Base-by-base conservation (phyloP, 1,284 basidiomycete species). In the Ganoderma resinaceum region DNA sequence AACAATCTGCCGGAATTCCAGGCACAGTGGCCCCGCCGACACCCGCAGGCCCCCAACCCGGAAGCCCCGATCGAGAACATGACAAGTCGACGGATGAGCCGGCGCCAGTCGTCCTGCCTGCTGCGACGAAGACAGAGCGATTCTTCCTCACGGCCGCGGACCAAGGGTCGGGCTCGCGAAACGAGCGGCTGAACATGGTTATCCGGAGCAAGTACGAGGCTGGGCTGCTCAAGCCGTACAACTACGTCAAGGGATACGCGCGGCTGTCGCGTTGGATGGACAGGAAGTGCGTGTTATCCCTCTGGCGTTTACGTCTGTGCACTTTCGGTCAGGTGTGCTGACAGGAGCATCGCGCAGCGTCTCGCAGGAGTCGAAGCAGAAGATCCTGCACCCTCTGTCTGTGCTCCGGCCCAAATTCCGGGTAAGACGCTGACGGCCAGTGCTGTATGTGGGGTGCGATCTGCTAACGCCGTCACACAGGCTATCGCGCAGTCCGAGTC, bases 141-240 rank as follows among this genome's bases (percentile, higher is more conserved):
- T 99, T 98, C 81, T 86, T 98, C 74, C 85, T 99, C 40, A 98
- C 95, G 0, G 97, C 97, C 1, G 97, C 97, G 0, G 97, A 99
- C 80, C 97, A 98, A 78, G 95, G 95, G 59, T 89, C 93, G 14
- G 97, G 97, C 0, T 93, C 95, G 16, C 86, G 97, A 43, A 95
- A 97, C 72, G 95, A 98, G 74, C 91, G 97, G 0, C 82, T 99
- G 49, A 94, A 93, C 68, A 88, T 94, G 69, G 97, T 99, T 72
- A 99, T 99, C 75, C 90, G 94, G 73, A 96, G 95, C 76, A 99
- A 99, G 81, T 98, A 98, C 81, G 97, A 99, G 78, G 97, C 97
- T 1, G 97, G 97, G 0, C 80, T 99, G 53, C 82, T 99, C 70
- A 95, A 95, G 76, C 97, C 97, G 0, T 98, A 98, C 78, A 97